Evolutionary conservation across 345 rosid species (phyloP), one percentile per base, ranked within the genome.

Genomic region (Xanthoceras sorbifolium): DNA sequence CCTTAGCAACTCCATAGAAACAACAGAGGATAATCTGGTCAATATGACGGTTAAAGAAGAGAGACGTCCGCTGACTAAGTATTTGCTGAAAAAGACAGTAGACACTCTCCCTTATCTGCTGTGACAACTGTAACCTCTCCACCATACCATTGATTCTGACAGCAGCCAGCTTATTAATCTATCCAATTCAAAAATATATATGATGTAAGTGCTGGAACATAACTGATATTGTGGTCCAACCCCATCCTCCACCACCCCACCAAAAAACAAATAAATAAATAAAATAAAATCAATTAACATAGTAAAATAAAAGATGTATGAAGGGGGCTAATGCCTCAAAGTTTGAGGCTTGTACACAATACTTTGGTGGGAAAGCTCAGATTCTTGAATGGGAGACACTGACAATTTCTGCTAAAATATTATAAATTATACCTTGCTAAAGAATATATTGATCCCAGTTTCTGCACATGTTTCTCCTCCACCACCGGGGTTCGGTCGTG

Each of bases 381-480:
- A 73, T 9, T 28, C 10, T 12, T 31, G 1, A 52, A 26, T 11
- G 32, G 22, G 26, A 32, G 36, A 69, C 23, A 60, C 17, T 20
- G 55, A 57, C 28, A 62, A 59, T 50, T 50, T 50, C 65, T 48
- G 22, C 6, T 42, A 46, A 28, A 26, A 75, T 23, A 72, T 75
- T 34, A 25, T 57, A 44, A 9, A 11, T 69, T 74, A 52, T 79
- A 93, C 99, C 97, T 93, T 96, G 78, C 90, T 76, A 81, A 93
- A 93, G 85, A 93, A 93, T 71, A 96, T 86, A 83, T 79, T 90
- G 79, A 93, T 91, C 64, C 92, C 98, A 48, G 98, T 93, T 87
- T 96, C 99, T 26, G 98, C 99, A 78, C 97, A 96, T 68, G 99
- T 96, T 90, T 93, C 99, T 72, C 99, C 99, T 76, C 97, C 97